Percentiles rank a stretch among this genome's conserved stretches.
phyloP scores from a whole-genome alignment of 345 rosid species.

The Citrus hindsii region DNA sequence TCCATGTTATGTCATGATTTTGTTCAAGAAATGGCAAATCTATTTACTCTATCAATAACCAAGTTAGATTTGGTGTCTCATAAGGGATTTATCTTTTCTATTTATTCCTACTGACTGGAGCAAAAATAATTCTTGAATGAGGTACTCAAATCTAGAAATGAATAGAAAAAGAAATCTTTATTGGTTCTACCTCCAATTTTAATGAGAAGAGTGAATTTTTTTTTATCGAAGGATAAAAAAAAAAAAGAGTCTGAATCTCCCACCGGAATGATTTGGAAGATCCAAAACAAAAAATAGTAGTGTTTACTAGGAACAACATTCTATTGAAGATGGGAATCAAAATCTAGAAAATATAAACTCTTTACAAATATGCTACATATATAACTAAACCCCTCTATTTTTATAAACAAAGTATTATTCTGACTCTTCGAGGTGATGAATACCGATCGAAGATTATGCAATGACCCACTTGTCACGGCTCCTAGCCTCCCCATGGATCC shows the following conservation, averaged over 20 bases:
- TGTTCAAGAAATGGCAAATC: background rate
- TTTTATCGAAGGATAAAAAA: no score
- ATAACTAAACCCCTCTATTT: background rate
- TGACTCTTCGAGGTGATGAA: no score
- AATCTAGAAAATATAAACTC: background rate
- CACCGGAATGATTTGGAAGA: no score
- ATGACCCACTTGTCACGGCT: background rate
- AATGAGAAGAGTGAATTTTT: no score
- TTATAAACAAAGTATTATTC: background rate
- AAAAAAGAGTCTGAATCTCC: no score
- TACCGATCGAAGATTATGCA: background rate
- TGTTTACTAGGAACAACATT: no score
- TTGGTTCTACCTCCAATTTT: no score
- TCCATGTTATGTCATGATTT: no score
- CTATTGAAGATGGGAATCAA: background rate
- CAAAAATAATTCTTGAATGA: slow-evolving; percentile 10
- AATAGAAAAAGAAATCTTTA: no score
- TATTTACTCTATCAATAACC: background rate
- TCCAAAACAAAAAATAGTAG: no score
- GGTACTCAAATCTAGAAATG: background rate
- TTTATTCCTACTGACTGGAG: background rate
- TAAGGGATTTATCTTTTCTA: background rate
- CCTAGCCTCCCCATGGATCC: background rate
- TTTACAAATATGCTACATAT: background rate
- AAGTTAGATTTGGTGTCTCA: background rate